These are phyloP conservation scores for Emericellopsis cladophorae DNA, from an alignment of 2,329 filamentous ascomycete genomes.

Conservation along the genomic window DNA sequence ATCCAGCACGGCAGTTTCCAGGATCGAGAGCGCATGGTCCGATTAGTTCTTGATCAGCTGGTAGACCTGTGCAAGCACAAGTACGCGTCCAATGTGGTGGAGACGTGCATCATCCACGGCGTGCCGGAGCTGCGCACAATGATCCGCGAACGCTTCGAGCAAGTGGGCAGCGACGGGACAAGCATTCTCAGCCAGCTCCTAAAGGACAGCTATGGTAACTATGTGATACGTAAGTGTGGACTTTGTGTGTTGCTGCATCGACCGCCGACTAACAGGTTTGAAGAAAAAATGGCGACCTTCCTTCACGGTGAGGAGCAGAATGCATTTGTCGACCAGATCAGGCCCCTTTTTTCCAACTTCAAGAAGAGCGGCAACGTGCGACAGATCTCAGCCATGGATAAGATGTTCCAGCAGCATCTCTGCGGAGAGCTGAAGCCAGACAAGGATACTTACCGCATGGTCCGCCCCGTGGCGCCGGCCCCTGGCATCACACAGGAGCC, in stretches of 20 bases:
- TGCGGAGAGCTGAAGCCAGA: conserved; percentile 16
- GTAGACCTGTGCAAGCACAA: conserved; percentile 83
- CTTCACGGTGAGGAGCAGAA: conserved; percentile 48
- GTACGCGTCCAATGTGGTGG: conserved; percentile 92
- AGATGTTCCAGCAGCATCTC: conserved; percentile 14
- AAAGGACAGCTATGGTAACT: conserved; percentile 88
- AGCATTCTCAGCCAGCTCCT: conserved; percentile 66
- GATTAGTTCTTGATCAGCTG: conserved; percentile 58
- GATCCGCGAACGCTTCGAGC: conserved; percentile 53
- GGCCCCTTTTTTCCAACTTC: conserved; percentile 44
- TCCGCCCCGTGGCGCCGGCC: conserved; percentile 11
- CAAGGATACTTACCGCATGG: conserved; percentile 16
- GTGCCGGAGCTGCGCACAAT: conserved; percentile 53
- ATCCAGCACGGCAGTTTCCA: conserved; percentile 64
- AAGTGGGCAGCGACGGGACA: conserved; percentile 48
- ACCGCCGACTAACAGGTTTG: conserved; percentile 11
- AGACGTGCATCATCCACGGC: conserved; percentile 73
- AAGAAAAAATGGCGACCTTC: conserved; percentile 67
- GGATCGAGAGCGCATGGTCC: conserved; percentile 62
- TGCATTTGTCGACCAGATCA: conserved; percentile 49
- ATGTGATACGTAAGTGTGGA: conserved; percentile 75
- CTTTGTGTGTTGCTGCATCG: conserved; percentile 5
- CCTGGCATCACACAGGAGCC: conserved; percentile 46
- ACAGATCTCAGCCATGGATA: conserved; percentile 32
- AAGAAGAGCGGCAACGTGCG: conserved; percentile 55